Conservation (phyloP, 2,329 filamentous ascomycete species). For the Fusarium sp. region DNA sequence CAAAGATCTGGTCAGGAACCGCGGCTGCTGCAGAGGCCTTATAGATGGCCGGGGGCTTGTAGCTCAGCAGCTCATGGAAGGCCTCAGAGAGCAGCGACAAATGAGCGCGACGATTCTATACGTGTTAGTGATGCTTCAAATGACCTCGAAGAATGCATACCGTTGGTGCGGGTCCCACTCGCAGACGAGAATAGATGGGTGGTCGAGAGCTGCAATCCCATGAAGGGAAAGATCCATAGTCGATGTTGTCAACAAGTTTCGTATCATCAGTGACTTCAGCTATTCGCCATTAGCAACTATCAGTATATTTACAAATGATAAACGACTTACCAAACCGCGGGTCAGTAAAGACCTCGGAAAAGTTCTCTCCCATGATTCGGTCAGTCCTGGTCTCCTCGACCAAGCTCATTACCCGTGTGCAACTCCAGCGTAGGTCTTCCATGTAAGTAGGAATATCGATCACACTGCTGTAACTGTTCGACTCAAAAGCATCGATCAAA, state of each 20-base stretch:
- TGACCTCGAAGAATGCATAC: slow-evolving; percentile 53
- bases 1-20: slow-evolving; percentile 60
- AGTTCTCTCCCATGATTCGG: slow-evolving; percentile 58
- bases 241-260: slow-evolving; percentile 60
- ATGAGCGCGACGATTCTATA: slow-evolving; percentile 64
- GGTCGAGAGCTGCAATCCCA: slow-evolving; percentile 57
- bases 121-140: slow-evolving; percentile 24
- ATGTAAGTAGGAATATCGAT: slow-evolving; percentile 62
- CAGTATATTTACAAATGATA: rapidly evolving
- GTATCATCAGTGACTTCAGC: slow-evolving; percentile 59
- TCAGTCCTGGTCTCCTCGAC: slow-evolving; percentile 65
- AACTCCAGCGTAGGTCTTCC: slow-evolving; percentile 61
- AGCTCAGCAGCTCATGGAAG: slow-evolving; percentile 64
- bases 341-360: slow-evolving; percentile 59
- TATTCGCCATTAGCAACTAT: slow-evolving; percentile 46
- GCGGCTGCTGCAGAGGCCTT: slow-evolving; percentile 60
- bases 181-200: slow-evolving; percentile 60
- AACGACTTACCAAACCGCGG: slow-evolving; percentile 61
- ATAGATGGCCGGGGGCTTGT: slow-evolving; percentile 64
- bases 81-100: slow-evolving; percentile 64
- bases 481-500: slow-evolving; percentile 62
- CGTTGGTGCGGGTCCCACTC: slow-evolving; percentile 65
- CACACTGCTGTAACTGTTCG: slow-evolving; percentile 65
- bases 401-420: slow-evolving; percentile 65
- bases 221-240: slow-evolving; percentile 66